Evolutionary conservation across 805 yeast species (phyloP).

Genomic region (Lipomyces kockii): DNA sequence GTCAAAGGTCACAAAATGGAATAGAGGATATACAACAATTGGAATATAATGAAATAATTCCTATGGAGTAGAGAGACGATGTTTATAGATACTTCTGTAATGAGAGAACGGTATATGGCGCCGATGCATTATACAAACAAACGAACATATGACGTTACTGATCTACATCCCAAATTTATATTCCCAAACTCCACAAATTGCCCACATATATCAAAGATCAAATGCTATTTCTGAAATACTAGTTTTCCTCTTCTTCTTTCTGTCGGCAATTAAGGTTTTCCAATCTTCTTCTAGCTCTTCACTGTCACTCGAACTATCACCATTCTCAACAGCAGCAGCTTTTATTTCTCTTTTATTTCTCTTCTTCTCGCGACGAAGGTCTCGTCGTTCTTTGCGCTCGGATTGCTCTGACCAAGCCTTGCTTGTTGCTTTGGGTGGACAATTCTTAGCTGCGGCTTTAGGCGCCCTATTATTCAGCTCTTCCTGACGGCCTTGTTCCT

Average conservation of each 20-base stretch:
- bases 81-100: background rate
- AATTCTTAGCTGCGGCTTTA: conserved; percentile 42
- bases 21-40: background rate
- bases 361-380: conserved; percentile 68
- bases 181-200: background rate
- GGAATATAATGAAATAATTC: background rate
- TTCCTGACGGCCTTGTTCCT: conserved; percentile 65
- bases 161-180: background rate
- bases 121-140: background rate
- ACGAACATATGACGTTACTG: background rate
- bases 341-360: conserved; percentile 59
- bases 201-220: conserved; percentile 12
- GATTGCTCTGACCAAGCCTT: conserved; percentile 80
- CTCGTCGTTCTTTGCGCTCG: conserved; percentile 64
- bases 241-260: conserved; percentile 58
- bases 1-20: conserved; percentile 34
- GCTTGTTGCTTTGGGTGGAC: conserved; percentile 41
- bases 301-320: conserved; percentile 48
- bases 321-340: conserved; percentile 50
- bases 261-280: conserved; percentile 77
- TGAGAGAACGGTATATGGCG: background rate
- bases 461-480: conserved; percentile 53
- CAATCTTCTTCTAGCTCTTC: conserved; percentile 64
- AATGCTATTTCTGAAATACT: background rate
- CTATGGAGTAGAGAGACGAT: background rate